Evolutionary conservation across 2,329 filamentous ascomycete genomes (phyloP).

Genomic region (Aureobasidium pullulans): DNA sequence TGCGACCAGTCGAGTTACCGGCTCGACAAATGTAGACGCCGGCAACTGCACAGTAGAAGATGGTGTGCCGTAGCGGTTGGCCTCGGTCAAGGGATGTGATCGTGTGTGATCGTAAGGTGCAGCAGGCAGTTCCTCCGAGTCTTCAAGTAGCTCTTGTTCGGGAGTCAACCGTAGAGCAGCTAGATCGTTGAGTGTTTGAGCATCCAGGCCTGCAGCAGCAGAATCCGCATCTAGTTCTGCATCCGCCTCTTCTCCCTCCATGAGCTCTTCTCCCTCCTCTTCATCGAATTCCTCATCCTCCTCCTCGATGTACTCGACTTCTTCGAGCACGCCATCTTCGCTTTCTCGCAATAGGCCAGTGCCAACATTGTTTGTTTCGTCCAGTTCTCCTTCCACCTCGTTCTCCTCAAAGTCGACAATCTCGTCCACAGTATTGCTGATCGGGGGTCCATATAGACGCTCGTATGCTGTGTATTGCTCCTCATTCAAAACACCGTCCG

Average conservation of each 20-base stretch:
- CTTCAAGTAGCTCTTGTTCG: constrained; percentile 15
- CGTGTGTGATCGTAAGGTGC: constrained; percentile 38
- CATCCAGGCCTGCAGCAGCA: constrained; percentile 1
- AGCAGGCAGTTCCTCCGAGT: constrained; percentile 9
- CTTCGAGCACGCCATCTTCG: constrained; percentile 53
- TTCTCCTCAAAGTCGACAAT: constrained; percentile 21
- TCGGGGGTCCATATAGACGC: constrained; percentile 70
- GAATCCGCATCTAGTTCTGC: constrained; percentile 16
- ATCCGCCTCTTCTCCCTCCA: constrained; percentile 18
- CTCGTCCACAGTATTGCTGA: constrained; percentile 56
- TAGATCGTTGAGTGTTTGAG: constrained; percentile 1
- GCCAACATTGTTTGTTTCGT: constrained; percentile 42
- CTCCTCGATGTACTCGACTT: constrained; percentile 47
- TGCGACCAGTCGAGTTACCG: constrained; percentile 61
- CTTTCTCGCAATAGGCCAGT: constrained; percentile 49
- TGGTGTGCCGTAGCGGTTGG: constrained; percentile 66
- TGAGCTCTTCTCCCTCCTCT: constrained; percentile 21
- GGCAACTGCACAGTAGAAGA: constrained; percentile 73
- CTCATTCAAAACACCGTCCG: constrained; percentile 59
- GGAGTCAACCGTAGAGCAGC: background rate
- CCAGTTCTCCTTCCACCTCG: constrained; percentile 26
- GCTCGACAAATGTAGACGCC: constrained; percentile 58
- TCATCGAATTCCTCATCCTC: constrained; percentile 47
- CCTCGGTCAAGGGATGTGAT: constrained; percentile 65
- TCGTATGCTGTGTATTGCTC: constrained; percentile 71